These are phyloP conservation scores for Macaranga tanarius DNA, from an alignment of 441 rosid species.

Conservation along the genomic window DNA sequence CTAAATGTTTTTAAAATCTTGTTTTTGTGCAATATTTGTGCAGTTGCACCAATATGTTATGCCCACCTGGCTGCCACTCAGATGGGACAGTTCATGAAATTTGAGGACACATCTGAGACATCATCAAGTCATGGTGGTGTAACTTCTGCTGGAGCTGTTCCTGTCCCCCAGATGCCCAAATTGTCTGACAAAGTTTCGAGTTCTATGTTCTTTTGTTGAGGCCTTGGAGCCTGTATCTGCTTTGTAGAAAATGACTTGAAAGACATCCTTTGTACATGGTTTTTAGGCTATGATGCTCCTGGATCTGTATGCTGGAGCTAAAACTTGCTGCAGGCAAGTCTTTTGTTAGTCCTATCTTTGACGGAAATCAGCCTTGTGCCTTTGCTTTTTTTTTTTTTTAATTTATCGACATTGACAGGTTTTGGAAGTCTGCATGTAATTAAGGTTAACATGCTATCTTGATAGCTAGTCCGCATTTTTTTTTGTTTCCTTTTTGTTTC, in stretches of 20 bases:
- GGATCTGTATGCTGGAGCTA: too few relatives aligned
- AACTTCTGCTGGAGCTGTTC: slow-evolving; percentile 51
- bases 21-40: background rate
- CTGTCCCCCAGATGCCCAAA: slow-evolving; percentile 64
- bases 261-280: background rate
- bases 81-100: slow-evolving; percentile 73
- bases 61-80: slow-evolving; percentile 84
- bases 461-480: too few relatives aligned
- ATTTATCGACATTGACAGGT: too few relatives aligned
- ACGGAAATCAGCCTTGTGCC: too few relatives aligned
- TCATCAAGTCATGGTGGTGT: slow-evolving; percentile 69
- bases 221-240: background rate
- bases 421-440: too few relatives aligned
- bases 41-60: slow-evolving; percentile 84
- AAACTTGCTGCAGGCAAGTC: too few relatives aligned
- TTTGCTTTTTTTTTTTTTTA: too few relatives aligned
- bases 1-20: background rate
- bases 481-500: too few relatives aligned
- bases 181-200: slow-evolving; percentile 54
- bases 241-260: slow-evolving; percentile 3
- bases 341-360: too few relatives aligned
- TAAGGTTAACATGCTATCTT: too few relatives aligned
- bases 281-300: background rate
- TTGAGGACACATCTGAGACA: slow-evolving; percentile 62
- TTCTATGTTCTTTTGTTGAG: slow-evolving; percentile 77